Evolutionary conservation across 495 filamentous ascomycete species (phyloP).

Genomic region (Xylaria venustula): DNA sequence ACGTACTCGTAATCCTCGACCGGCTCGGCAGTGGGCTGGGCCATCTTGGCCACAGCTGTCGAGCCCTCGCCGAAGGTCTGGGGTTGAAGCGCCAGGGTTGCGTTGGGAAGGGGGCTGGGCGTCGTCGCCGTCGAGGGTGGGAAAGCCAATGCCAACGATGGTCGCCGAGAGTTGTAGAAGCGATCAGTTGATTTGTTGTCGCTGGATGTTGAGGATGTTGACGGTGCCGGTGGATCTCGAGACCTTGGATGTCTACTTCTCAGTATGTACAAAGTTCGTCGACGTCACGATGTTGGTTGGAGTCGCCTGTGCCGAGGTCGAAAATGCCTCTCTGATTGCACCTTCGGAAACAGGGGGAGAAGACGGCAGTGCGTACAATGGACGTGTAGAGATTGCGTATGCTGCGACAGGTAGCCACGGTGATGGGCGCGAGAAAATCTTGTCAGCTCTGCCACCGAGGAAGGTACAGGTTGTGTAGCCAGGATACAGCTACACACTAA

Average conservation of each 20-base stretch:
- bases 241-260: too few species aligned
- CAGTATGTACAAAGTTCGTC: too few species aligned
- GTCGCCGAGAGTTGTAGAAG: neutral
- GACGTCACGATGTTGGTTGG: too few species aligned
- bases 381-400: neutral
- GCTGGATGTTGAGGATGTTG: too few species aligned
- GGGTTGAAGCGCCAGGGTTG: conserved; percentile 57
- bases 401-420: neutral
- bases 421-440: conserved; percentile 9
- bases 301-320: neutral
- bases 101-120: conserved; percentile 19
- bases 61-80: conserved; percentile 50
- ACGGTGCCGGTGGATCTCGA: neutral
- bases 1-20: conserved; percentile 60
- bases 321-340: neutral
- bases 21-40: conserved; percentile 55
- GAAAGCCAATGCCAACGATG: neutral
- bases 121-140: conserved; percentile 8
- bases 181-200: neutral
- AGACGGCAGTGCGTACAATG: too few species aligned
- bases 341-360: too few species aligned
- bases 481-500: neutral
- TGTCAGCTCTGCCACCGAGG: neutral
- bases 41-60: conserved; percentile 58
- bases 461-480: neutral